phyloP scores from a whole-genome alignment of 1,284 basidiomycete species.

The Cryptococcus hybrid region DNA sequence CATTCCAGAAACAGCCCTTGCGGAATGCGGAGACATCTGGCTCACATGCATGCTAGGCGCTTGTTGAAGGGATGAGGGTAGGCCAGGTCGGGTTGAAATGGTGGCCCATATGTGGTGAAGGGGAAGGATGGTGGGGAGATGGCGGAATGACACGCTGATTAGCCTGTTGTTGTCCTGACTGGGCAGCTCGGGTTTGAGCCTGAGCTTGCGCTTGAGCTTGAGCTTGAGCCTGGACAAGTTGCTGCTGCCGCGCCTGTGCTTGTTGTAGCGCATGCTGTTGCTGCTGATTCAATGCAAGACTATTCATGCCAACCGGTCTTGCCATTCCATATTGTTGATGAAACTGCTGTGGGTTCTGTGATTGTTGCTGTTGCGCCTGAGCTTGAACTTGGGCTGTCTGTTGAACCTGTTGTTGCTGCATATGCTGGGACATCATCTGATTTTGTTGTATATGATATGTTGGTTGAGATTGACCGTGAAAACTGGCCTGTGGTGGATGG shows the following conservation, averaged over 20 bases:
- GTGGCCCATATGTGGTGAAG: constrained; percentile 42
- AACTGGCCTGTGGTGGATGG: constrained; percentile 33
- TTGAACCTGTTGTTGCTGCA: constrained; percentile 2
- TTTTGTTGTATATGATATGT: constrained; percentile 7
- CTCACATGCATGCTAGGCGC: constrained; percentile 7
- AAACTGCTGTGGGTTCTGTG: constrained; percentile 8
- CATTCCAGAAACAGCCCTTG: not conserved
- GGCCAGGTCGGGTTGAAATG: constrained; percentile 35
- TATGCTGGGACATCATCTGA: not conserved
- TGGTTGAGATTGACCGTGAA: constrained; percentile 23
- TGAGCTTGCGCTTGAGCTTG: constrained; percentile 18
- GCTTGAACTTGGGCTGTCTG: constrained; percentile 13
- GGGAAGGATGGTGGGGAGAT: constrained; percentile 37
- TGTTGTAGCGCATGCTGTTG: constrained; percentile 20
- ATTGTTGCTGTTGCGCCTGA: constrained; percentile 12
- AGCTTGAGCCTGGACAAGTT: constrained; percentile 2
- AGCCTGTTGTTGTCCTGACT: constrained; percentile 16
- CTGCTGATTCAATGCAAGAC: constrained; percentile 13
- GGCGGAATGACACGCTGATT: constrained; percentile 24
- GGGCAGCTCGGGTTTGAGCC: constrained; percentile 17
- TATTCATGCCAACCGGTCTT: constrained; percentile 15
- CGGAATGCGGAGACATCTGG: not conserved
- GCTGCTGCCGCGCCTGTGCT: constrained; percentile 7
- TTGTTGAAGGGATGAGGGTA: constrained; percentile 26
- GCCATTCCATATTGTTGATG: constrained; percentile 14